Percentiles rank a stretch among this genome's conserved stretches.
phyloP scores from a whole-genome alignment of 1,139 yeast species.

The Scheffersomyces quercinus region DNA sequence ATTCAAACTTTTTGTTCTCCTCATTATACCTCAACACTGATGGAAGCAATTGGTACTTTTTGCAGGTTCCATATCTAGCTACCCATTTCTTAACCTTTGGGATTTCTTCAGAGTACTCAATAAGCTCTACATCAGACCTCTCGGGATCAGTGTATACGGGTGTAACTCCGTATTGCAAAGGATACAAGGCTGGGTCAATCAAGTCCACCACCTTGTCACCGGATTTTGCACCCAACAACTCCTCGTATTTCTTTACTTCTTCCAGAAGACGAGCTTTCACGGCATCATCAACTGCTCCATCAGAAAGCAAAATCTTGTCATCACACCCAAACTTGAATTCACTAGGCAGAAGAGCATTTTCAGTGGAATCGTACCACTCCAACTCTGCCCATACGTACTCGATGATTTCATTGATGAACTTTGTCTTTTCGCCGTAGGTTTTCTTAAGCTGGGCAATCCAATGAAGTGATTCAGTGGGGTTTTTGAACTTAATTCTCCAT shows the following conservation, averaged over 20 bases:
- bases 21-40: conserved; percentile 14
- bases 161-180: conserved; percentile 35
- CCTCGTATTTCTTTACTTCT: conserved; percentile 13
- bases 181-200: conserved; percentile 46
- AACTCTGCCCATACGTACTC: conserved; percentile 24
- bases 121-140: conserved; percentile 10
- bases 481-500: conserved; percentile 31
- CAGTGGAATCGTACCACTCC: conserved; percentile 24
- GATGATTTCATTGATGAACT: conserved; percentile 15
- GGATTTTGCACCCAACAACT: conserved; percentile 18
- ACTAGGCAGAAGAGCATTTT: conserved; percentile 3
- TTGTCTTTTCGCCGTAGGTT: conserved; percentile 13
- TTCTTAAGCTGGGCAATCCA: conserved; percentile 27
- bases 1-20: conserved; percentile 15
- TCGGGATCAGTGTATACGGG: conserved; percentile 17
- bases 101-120: conserved; percentile 12
- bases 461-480: conserved; percentile 22
- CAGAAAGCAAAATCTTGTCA: conserved; percentile 20
- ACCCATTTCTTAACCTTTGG: conserved; percentile 18
- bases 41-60: conserved; percentile 36
- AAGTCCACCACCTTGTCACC: conserved; percentile 38
- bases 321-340: conserved; percentile 15
- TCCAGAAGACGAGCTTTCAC: conserved; percentile 11
- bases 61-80: conserved; percentile 19
- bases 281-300: conserved; percentile 10